Evolutionary conservation across 371 early-diverging fungal species (phyloP), one percentile per base, ranked within the genome.

Genomic region (Rhizopus delemar): DNA sequence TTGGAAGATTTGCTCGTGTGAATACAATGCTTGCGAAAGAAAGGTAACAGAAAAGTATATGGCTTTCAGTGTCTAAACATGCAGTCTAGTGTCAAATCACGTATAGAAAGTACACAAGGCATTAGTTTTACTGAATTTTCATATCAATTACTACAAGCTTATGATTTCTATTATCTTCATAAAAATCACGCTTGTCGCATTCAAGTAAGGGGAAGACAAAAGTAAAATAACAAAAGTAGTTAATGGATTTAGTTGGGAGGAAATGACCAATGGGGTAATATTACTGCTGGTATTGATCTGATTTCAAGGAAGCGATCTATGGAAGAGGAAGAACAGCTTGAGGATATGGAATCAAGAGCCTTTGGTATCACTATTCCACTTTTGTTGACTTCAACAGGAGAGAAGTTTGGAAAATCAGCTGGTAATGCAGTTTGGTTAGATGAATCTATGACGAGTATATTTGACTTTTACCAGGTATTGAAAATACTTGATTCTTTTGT

Each of bases 261-360:
- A n/a, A 91, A 88, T 59, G 98, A 97, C 66, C 98, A 97, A 67
- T 96, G 97, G 97, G 98, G 98, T 2, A 97, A 97, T 66, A 97
- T 97, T 57, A 86, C 89, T 0, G 92, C 97, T 0, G 98, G 98
- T 31, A 91, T 94, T 36, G 97, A 97, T 43, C 68, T 96, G 67
- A 95, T 97, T 45, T 81, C 84, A 53, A 88, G 85, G 57, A 80
- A 84, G 58, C 59, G 63, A 56, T 49, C 45, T 35, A 22, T 38
- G 1, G 65, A 61, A 16, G 50, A 56, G 59, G 55, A 66, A 56
- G 36, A 38, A 55, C 22, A 22, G 22, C 22, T 22, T 22, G 59
- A 74, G 57, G 58, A 66, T 50, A 8, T 62, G 51, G 22, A 62
- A 2, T 56, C 71, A 28, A 63, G 61, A 7, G 93, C 89, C 0